These are phyloP conservation scores for Cydonia oblonga DNA, from an alignment of 331 rosid species.

Conservation along the genomic window DNA sequence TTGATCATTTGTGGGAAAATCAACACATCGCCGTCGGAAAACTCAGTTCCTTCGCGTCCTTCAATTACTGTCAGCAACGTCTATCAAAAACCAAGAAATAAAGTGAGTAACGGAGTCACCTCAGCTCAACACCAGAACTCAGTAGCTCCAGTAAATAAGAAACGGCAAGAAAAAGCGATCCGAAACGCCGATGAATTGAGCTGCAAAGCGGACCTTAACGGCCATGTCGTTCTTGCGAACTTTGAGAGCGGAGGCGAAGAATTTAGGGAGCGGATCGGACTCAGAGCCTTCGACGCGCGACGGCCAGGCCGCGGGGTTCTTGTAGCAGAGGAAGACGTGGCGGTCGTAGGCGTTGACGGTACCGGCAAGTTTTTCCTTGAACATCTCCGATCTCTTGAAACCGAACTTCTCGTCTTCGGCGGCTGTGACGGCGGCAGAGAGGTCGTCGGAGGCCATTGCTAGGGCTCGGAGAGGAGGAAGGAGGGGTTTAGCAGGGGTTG, in stretches of 20 bases:
- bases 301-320: constrained; percentile 58
- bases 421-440: constrained; percentile 5
- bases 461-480: not conserved
- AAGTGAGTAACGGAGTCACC: not conserved
- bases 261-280: constrained; percentile 56
- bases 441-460: constrained; percentile 40
- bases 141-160: not conserved
- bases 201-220: constrained; percentile 31
- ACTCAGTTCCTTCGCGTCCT: constrained; percentile 47
- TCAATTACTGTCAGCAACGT: constrained; percentile 67
- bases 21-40: constrained; percentile 66
- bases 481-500: not conserved
- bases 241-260: constrained; percentile 36
- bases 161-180: not conserved
- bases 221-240: constrained; percentile 48
- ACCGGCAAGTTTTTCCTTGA: constrained; percentile 47
- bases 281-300: constrained; percentile 60
- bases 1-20: constrained; percentile 80
- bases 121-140: not conserved
- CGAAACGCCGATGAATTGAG: not conserved
- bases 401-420: constrained; percentile 48
- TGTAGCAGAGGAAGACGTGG: constrained; percentile 78
- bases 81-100: constrained; percentile 20
- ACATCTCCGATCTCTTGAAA: constrained; percentile 78
- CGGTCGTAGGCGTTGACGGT: constrained; percentile 67